Base-by-base conservation (phyloP, 495 filamentous ascomycete species). In the Podospora comata region DNA sequence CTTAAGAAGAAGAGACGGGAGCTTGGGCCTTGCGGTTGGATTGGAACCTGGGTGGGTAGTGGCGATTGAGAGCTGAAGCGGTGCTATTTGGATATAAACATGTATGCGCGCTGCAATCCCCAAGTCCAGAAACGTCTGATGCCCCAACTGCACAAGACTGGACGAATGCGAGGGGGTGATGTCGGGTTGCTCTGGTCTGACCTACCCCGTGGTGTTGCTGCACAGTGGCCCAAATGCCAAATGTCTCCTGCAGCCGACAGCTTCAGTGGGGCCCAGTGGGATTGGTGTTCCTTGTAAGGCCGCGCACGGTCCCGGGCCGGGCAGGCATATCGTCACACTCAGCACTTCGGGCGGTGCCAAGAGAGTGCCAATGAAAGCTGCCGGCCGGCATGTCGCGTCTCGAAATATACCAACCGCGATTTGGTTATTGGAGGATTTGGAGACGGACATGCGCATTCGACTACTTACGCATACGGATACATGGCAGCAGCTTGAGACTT, bases 1-100 rank as follows among this genome's bases (percentile, higher is more conserved):
- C 53, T 48, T 23, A 23, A 23, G 23, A 23, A 2, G 1, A 20
- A 60, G 64, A 44, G 64, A 44, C 30, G 27, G 58, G 56, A 62
- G n/a, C 44, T 58, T 15, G 34, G 55, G 69, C 34, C 68, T 62
- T 27, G 32, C 62, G 30, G 23, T 60, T 58, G 44, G 54, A 20
- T 58, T 6, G 23, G 23, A 23, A 23, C 23, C 23, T 23, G 23
- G 23, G 23, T 23, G 23, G 23, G 23, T 23, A 23, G 55, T 64
- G 27, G 59, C 34, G 34, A 39, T 39, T 39, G 34, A 39, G 34
- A 39, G 5, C 34, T 23, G 34, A 39, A 39, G 34, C 34, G 34
- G 5, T 39, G 34, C 34, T 39, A 39, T 5, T 11, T 6, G 34
- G 6, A 39, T 11, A 6, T 6, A 11, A 6, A 1, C 34, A 39